Conservation (phyloP, 768 basidiomycete genomes). For the Suillus clintonianus region DNA sequence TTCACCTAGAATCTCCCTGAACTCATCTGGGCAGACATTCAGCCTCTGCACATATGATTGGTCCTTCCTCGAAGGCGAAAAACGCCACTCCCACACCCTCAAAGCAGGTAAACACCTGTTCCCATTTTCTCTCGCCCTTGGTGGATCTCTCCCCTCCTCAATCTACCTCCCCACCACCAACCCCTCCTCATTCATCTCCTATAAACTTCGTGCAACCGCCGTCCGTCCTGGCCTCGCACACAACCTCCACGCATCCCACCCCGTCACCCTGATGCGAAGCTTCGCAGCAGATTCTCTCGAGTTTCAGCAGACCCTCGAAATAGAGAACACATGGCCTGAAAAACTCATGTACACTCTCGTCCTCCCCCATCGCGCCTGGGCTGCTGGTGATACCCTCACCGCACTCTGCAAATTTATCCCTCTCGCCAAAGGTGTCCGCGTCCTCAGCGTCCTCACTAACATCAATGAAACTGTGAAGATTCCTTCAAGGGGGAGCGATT, state of each 20-base stretch:
- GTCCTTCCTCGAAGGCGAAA: constrained; percentile 89
- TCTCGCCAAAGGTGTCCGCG: constrained; percentile 77
- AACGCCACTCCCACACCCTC: constrained; percentile 79
- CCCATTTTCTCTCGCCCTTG: constrained; percentile 87
- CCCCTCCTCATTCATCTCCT: constrained; percentile 71
- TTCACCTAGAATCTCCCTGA: constrained; percentile 18
- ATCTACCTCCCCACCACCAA: constrained; percentile 50
- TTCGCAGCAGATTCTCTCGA: constrained; percentile 85
- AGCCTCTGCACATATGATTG: constrained; percentile 82
- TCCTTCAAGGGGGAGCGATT: constrained; percentile 55
- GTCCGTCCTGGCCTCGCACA: constrained; percentile 71
- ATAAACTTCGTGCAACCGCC: constrained; percentile 89
- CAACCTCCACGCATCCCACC: constrained; percentile 62
- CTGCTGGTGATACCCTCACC: constrained; percentile 82
- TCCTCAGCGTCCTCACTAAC: constrained; percentile 64
- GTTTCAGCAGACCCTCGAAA: constrained; percentile 94
- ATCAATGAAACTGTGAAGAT: constrained; percentile 77
- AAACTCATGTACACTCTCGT: constrained; percentile 96
- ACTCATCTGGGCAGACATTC: constrained; percentile 49
- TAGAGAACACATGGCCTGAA: constrained; percentile 96
- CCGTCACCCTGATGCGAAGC: constrained; percentile 71
- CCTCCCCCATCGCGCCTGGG: constrained; percentile 95
- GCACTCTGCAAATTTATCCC: constrained; percentile 88
- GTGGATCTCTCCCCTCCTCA: constrained; percentile 82
- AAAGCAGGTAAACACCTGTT: constrained; percentile 95